phyloP scores from a whole-genome alignment of 306 rosid genomes.

The Lotus japonicus region DNA sequence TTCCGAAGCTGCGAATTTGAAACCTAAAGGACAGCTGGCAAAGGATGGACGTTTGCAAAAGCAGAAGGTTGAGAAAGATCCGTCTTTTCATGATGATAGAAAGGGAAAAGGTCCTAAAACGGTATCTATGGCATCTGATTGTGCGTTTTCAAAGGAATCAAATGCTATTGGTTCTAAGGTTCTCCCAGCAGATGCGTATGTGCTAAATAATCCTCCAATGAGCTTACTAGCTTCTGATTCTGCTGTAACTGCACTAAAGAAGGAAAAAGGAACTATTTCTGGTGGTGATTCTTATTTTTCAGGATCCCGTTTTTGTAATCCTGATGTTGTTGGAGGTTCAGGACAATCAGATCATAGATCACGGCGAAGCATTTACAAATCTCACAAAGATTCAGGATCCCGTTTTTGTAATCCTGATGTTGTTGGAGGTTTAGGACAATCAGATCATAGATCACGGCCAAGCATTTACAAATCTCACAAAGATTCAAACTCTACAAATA shows the following conservation, averaged over 20 bases:
- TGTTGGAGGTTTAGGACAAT: slow-evolving; percentile 1
- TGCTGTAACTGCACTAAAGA: background rate
- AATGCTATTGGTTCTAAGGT: slow-evolving; percentile 8
- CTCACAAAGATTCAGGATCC: slow-evolving; percentile 10
- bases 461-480: background rate
- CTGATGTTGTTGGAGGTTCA: slow-evolving; percentile 9
- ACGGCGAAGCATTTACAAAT: background rate
- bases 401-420: background rate
- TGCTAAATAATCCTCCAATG: background rate
- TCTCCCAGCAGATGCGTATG: background rate
- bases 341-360: background rate
- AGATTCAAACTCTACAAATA: background rate
- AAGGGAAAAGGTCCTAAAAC: background rate
- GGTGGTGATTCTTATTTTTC: background rate
- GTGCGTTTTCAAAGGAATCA: background rate
- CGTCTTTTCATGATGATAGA: background rate
- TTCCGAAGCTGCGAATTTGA: background rate
- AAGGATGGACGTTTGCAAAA: background rate
- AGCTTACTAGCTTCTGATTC: slow-evolving; percentile 7
- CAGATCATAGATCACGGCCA: background rate
- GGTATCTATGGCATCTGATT: slow-evolving; percentile 5
- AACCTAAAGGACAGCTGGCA: no score
- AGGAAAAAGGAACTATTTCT: background rate
- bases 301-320: background rate
- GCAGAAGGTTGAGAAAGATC: background rate